Conservation (phyloP, 768 basidiomycete genomes). For the Hypholoma fasciculare region DNA sequence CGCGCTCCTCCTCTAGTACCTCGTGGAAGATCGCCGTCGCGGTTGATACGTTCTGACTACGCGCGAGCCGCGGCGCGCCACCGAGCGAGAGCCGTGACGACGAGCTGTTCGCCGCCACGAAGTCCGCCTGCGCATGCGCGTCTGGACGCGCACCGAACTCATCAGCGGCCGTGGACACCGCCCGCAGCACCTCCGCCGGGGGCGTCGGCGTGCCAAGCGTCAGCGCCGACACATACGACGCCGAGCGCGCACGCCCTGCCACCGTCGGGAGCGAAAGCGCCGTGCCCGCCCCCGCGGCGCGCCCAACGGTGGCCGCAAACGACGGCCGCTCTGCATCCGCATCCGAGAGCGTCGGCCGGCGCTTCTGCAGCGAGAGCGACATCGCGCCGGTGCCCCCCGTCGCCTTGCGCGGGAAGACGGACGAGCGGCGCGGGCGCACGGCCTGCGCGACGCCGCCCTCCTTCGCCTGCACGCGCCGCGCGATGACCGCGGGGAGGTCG, state of each 20-base stretch:
- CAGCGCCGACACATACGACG: constrained; percentile 34
- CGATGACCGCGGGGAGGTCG: constrained; percentile 57
- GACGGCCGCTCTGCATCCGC: constrained; percentile 2
- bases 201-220: constrained; percentile 18
- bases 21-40: constrained; percentile 58
- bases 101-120: constrained; percentile 34
- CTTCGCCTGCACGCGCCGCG: constrained; percentile 45
- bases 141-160: constrained; percentile 41
- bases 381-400: constrained; percentile 20
- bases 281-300: neutral
- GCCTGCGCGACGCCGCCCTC: constrained; percentile 49
- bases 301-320: constrained; percentile 26
- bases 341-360: constrained; percentile 20
- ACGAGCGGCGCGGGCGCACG: constrained; percentile 37
- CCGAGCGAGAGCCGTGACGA: constrained; percentile 35
- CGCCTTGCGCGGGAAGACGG: constrained; percentile 36
- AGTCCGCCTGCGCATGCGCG: constrained; percentile 44
- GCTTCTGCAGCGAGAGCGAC: constrained; percentile 21
- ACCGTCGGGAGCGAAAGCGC: constrained; percentile 6
- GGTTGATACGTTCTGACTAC: constrained; percentile 48
- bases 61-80: constrained; percentile 20
- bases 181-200: constrained; percentile 14
- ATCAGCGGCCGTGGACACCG: constrained; percentile 26
- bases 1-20: constrained; percentile 68
- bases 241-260: constrained; percentile 29